Evolutionary conservation across 345 rosid species (phyloP).

Genomic region (Eucalyptus globulus): DNA sequence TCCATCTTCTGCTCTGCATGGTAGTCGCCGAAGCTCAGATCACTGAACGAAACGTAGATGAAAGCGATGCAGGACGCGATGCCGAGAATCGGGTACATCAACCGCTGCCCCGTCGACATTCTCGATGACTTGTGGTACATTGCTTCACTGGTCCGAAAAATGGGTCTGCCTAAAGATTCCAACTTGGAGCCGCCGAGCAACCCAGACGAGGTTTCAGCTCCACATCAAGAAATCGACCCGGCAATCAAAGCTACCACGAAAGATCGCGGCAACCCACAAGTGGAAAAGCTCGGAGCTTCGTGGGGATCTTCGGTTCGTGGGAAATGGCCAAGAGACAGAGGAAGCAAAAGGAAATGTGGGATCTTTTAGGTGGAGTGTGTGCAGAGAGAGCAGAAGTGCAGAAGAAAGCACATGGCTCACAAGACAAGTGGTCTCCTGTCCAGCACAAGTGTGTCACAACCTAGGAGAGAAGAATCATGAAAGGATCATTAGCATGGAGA

Average conservation of each 20-base stretch:
- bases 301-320: not conserved
- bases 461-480: not conserved
- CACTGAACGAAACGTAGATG: slow-evolving; percentile 70
- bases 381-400: not conserved
- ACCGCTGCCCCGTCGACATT: slow-evolving; percentile 50
- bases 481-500: not conserved
- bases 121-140: slow-evolving; percentile 3
- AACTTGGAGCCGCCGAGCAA: not conserved
- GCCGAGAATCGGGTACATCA: slow-evolving; percentile 60
- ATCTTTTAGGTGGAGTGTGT: not conserved
- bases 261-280: not conserved
- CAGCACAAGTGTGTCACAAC: not conserved
- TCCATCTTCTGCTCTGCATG: slow-evolving; percentile 14
- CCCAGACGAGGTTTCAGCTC: not conserved
- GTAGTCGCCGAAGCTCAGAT: slow-evolving; percentile 21
- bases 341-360: not conserved
- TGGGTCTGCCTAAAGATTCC: not conserved
- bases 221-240: not conserved
- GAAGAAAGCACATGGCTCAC: not conserved
- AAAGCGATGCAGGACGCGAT: slow-evolving; percentile 68
- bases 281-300: not conserved
- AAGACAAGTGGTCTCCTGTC: not conserved
- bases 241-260: not conserved
- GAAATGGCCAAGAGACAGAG: not conserved
- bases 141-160: not conserved